A percentile compares a stretch with the other conserved stretches of the same genome.
Evolutionary conservation across 2,329 filamentous ascomycete genomes (phyloP).

Genomic region (Rhynchosporium agropyri): DNA sequence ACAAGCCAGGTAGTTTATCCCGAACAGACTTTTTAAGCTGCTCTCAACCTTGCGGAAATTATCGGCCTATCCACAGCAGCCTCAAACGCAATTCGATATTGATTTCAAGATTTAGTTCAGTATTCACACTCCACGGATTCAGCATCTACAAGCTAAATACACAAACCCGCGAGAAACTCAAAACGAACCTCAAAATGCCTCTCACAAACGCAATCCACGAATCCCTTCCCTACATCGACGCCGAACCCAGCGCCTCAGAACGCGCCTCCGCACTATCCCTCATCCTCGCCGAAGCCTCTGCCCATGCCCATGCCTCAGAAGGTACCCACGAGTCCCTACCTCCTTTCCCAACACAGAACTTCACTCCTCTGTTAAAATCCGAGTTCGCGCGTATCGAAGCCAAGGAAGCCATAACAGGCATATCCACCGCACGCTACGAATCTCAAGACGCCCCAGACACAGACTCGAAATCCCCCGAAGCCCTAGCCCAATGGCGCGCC

Average conservation of each 20-base stretch:
- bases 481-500: slow-evolving; percentile 22
- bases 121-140: neutral
- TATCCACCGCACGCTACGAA: slow-evolving; percentile 85
- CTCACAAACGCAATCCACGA: slow-evolving; percentile 39
- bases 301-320: slow-evolving; percentile 36
- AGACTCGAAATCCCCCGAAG: slow-evolving; percentile 43
- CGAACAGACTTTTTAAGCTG: too few relatives aligned
- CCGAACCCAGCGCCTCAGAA: slow-evolving; percentile 63
- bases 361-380: slow-evolving; percentile 66
- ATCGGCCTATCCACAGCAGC: slow-evolving; percentile 4
- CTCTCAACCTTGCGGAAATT: slow-evolving; percentile 13
- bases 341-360: slow-evolving; percentile 56
- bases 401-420: slow-evolving; percentile 60
- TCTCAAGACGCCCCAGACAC: slow-evolving; percentile 62
- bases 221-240: slow-evolving; percentile 66
- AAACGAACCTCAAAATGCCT: slow-evolving; percentile 33
- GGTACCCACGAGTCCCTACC: slow-evolving; percentile 55
- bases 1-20: too few relatives aligned
- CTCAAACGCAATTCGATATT: slow-evolving; percentile 15
- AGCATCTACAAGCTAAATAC: slow-evolving; percentile 18
- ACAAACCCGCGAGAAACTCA: neutral
- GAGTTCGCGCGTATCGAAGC: slow-evolving; percentile 69
- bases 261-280: slow-evolving; percentile 69
- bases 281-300: slow-evolving; percentile 66
- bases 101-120: neutral